These are phyloP conservation scores for Fusarium anguioides DNA, from an alignment of 2,329 filamentous ascomycete genomes.

Conservation along the genomic window DNA sequence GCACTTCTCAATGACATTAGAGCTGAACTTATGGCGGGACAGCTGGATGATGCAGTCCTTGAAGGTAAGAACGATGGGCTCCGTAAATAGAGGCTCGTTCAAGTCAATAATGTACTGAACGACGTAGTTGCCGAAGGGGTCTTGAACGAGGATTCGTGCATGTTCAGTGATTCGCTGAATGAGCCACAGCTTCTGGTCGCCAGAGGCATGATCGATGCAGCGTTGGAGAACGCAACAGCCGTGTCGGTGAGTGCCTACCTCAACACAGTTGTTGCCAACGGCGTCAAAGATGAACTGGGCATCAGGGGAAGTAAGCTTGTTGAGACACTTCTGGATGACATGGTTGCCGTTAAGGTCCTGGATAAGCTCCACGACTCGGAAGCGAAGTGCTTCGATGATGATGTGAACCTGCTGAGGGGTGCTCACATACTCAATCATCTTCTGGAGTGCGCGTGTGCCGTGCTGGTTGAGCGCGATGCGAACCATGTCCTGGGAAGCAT, in stretches of 20 bases:
- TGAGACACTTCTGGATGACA: conserved; percentile 98
- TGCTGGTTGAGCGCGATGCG: conserved; percentile 97
- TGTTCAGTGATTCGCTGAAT: conserved; percentile 89
- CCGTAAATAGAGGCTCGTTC: conserved; percentile 86
- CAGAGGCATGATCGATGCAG: conserved; percentile 96
- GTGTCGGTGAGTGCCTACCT: conserved; percentile 95
- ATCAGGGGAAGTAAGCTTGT: conserved; percentile 85
- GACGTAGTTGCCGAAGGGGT: conserved; percentile 98
- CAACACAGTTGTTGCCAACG: conserved; percentile 86
- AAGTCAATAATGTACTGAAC: conserved; percentile 98
- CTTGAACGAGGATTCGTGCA: conserved; percentile 89
- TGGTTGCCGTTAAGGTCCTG: conserved; percentile 99
- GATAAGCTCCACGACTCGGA: conserved; percentile 91
- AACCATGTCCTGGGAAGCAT: conserved; percentile 87
- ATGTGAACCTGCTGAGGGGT: conserved; percentile 86
- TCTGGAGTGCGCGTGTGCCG: conserved; percentile 94
- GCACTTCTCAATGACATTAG: conserved; percentile 98
- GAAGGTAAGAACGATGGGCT: conserved; percentile 87
- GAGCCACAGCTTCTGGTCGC: conserved; percentile 86
- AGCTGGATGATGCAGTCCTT: conserved; percentile 74
- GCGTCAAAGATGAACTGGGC: conserved; percentile 98
- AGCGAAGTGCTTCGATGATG: conserved; percentile 85
- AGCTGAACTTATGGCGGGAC: conserved; percentile 98
- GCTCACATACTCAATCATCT: conserved; percentile 98
- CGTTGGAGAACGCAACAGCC: conserved; percentile 98